These are phyloP conservation scores for Bipolaris zeicola DNA, from an alignment of 2,329 filamentous ascomycete genomes.

Conservation along the genomic window DNA sequence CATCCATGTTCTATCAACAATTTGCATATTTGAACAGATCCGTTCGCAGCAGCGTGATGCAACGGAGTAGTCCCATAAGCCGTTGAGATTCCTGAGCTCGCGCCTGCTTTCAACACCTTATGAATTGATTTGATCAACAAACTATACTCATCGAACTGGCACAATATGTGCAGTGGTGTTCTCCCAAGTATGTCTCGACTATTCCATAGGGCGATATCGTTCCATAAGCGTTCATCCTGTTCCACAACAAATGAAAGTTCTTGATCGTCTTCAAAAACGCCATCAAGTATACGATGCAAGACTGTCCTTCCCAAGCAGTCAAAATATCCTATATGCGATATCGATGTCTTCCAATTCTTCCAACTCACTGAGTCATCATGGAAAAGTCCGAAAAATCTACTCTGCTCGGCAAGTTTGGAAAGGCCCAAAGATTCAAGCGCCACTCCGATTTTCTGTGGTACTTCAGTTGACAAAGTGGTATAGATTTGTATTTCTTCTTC, in stretches of 20 bases:
- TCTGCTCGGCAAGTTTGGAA: accelerated
- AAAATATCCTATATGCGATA: neutral
- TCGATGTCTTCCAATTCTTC: too few relatives aligned
- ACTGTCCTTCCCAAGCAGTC: neutral
- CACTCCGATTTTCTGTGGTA: neutral
- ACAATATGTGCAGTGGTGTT: conserved; percentile 14
- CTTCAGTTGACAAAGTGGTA: neutral
- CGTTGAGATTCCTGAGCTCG: conserved; percentile 1
- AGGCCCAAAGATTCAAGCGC: neutral
- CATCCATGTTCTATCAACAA: neutral
- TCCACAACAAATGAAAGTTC: too few relatives aligned
- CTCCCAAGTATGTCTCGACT: conserved; percentile 10
- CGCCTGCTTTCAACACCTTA: neutral
- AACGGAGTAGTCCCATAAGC: conserved; percentile 13
- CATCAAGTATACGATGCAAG: neutral
- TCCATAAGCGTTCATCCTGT: too few relatives aligned
- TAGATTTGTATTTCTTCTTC: neutral
- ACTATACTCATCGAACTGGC: neutral
- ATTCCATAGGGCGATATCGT: neutral
- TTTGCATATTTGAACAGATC: neutral
- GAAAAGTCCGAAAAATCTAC: neutral
- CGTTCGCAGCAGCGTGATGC: conserved; percentile 18
- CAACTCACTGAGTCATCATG: neutral
- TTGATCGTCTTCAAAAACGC: too few relatives aligned
- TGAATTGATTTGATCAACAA: neutral